Evolutionary conservation across 495 filamentous ascomycete species (phyloP).

Genomic region (Melanomma pulvis-pyrius): DNA sequence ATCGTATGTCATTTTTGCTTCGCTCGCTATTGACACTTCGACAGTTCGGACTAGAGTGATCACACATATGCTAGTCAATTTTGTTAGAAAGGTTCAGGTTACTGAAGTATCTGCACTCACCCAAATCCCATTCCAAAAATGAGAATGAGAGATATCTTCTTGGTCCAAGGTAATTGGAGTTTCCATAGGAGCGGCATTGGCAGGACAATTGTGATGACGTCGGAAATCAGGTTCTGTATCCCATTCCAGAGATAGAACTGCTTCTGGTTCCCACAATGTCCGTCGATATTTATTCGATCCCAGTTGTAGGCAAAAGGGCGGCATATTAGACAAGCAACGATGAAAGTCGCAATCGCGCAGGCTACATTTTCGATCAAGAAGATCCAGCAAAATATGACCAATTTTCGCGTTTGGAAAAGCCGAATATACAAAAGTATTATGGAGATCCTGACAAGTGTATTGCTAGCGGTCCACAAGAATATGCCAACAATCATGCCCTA

Average conservation of each 20-base stretch:
- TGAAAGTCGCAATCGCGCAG: not conserved
- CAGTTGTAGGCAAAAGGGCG: slow-evolving; percentile 4
- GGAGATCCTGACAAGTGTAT: not conserved
- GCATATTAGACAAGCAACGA: not conserved
- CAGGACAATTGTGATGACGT: not conserved
- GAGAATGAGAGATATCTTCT: not conserved
- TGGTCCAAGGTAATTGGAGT: not conserved
- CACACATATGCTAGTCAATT: not conserved
- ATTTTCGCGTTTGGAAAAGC: not conserved
- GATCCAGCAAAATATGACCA: not conserved
- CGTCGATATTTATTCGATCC: not conserved
- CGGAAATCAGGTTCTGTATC: not conserved
- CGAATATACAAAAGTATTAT: not conserved
- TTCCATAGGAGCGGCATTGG: not conserved
- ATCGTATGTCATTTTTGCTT: not conserved
- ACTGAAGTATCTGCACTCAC: not conserved
- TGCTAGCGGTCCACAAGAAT: not conserved
- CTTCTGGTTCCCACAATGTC: not conserved
- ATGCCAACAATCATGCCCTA: not conserved
- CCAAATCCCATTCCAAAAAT: slow-evolving; percentile 2
- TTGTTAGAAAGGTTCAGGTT: not conserved
- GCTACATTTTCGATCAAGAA: not conserved
- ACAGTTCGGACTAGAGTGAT: not conserved
- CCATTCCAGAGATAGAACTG: not conserved
- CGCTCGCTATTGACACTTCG: not conserved